Conservation (phyloP, 2,329 filamentous ascomycete genomes). For the Phoma sp. region DNA sequence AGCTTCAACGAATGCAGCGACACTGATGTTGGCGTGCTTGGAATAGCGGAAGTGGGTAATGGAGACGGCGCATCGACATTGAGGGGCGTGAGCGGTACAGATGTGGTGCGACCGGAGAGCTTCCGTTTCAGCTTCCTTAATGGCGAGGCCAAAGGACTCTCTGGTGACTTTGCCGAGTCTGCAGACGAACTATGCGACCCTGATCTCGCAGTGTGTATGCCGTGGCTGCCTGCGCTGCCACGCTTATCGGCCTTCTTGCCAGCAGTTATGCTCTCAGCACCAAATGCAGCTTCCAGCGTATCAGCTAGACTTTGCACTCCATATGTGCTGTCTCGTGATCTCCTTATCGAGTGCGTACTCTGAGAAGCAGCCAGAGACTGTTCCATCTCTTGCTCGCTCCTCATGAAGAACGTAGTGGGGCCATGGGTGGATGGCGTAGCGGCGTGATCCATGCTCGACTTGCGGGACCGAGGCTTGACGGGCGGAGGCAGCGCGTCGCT, state of each 20-base stretch:
- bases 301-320: slow-evolving; percentile 66
- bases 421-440: slow-evolving; percentile 42
- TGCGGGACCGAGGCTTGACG: slow-evolving; percentile 45
- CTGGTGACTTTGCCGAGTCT: slow-evolving; percentile 25
- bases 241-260: slow-evolving; percentile 35
- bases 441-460: slow-evolving; percentile 48
- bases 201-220: slow-evolving; percentile 21
- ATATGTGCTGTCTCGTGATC: slow-evolving; percentile 56
- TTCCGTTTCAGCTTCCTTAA: slow-evolving; percentile 31
- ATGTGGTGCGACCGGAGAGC: slow-evolving; percentile 30
- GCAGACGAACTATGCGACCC: slow-evolving; percentile 34
- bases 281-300: slow-evolving; percentile 55
- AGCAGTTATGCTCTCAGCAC: slow-evolving; percentile 32
- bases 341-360: slow-evolving; percentile 20
- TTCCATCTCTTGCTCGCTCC: slow-evolving; percentile 61
- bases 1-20: slow-evolving; percentile 66
- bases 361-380: slow-evolving; percentile 42
- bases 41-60: slow-evolving; percentile 58
- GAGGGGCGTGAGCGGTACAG: slow-evolving; percentile 35
- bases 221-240: slow-evolving; percentile 41
- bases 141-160: slow-evolving; percentile 30
- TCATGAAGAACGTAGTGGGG: slow-evolving; percentile 67
- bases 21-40: slow-evolving; percentile 66
- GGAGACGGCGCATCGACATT: slow-evolving; percentile 48
- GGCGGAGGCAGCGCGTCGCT: slow-evolving; percentile 40